Percentiles rank a stretch among this genome's conserved stretches.
These are phyloP conservation scores for Neurospora terricola DNA, from an alignment of 495 filamentous ascomycete species.

Conservation along the genomic window DNA sequence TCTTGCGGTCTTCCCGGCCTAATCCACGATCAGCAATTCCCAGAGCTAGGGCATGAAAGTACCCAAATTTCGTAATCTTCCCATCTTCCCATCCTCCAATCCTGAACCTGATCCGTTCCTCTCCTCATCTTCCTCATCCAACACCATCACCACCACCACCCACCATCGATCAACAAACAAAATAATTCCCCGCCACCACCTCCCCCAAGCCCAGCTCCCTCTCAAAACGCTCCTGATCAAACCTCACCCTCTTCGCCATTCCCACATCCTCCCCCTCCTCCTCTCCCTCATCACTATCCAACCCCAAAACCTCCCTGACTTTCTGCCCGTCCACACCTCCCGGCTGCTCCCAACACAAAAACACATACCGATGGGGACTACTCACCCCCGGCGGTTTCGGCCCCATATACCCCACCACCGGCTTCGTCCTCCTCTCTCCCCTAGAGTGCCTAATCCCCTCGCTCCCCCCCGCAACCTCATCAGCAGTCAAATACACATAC, in stretches of 20 bases:
- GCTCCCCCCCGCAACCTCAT: slow-evolving; percentile 3
- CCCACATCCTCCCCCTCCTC: slow-evolving; percentile 30
- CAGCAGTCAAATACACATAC: slow-evolving; percentile 8
- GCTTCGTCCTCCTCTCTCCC: background rate
- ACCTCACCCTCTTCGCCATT: slow-evolving; percentile 35
- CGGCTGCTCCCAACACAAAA: slow-evolving; percentile 49
- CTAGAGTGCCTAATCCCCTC: slow-evolving; percentile 3
- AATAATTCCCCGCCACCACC: slow-evolving; percentile 46
- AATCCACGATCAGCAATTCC: background rate
- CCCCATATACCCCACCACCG: slow-evolving; percentile 33
- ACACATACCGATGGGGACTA: slow-evolving; percentile 46
- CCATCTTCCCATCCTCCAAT: background rate
- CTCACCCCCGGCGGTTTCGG: slow-evolving; percentile 43
- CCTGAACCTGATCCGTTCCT: background rate
- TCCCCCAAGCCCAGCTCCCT: slow-evolving; percentile 36
- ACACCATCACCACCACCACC: background rate
- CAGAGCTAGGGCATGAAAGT: background rate
- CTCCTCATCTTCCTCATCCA: background rate
- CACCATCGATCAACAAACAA: slow-evolving; percentile 21
- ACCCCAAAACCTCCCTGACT: slow-evolving; percentile 29
- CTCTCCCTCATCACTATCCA: background rate
- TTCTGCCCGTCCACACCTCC: slow-evolving; percentile 33
- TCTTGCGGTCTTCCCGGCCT: background rate
- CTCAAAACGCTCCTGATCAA: slow-evolving; percentile 40
- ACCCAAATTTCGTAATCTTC: background rate